A percentile compares a stretch with the other conserved stretches of the same genome.
Conservation (phyloP, 495 filamentous ascomycete genomes). For the Choiromyces venosus region DNA sequence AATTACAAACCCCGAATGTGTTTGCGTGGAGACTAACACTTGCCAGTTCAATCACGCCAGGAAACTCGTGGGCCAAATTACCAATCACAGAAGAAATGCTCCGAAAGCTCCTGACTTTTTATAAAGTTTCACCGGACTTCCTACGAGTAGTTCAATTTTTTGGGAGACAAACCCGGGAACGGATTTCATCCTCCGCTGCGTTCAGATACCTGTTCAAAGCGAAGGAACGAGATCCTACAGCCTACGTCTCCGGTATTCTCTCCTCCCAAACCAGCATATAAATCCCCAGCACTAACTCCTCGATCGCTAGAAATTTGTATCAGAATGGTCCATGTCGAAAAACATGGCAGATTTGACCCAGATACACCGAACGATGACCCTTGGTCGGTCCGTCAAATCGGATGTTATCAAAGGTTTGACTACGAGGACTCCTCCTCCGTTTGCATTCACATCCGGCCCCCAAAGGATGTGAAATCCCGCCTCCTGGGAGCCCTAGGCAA, state of each 20-base stretch:
- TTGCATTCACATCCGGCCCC: constrained; percentile 15
- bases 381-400: constrained; percentile 14
- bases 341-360: background rate
- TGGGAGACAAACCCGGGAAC: background rate
- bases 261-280: background rate
- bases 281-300: background rate
- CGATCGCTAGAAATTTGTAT: constrained; percentile 8
- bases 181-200: constrained; percentile 2
- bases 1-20: background rate
- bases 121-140: constrained; percentile 15
- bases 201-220: constrained; percentile 5
- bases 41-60: background rate
- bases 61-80: constrained; percentile 10
- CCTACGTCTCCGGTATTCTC: background rate
- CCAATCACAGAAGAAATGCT: constrained; percentile 16
- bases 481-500: background rate
- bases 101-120: constrained; percentile 15
- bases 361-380: constrained; percentile 1
- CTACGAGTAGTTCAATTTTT: constrained; percentile 9
- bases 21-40: background rate
- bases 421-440: constrained; percentile 6
- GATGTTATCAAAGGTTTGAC: constrained; percentile 12
- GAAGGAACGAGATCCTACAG: background rate
- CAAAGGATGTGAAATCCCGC: background rate
- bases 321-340: constrained; percentile 4